Evolutionary conservation across 1,284 basidiomycete species (phyloP).

Genomic region (Apiotrichum gamsii): DNA sequence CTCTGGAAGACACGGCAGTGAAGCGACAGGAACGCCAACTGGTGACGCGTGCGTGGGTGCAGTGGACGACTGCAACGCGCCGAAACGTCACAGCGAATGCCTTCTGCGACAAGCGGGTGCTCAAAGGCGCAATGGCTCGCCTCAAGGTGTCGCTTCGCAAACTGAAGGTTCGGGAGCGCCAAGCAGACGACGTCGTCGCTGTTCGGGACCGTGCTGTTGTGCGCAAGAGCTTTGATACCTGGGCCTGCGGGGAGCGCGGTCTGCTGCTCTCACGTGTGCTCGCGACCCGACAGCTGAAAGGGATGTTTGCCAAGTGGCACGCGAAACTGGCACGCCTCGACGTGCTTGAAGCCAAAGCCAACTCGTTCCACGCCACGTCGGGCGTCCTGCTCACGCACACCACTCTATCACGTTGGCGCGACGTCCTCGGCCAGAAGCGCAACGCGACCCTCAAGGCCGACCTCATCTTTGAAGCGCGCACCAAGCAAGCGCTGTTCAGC

Average conservation of each 20-base stretch:
- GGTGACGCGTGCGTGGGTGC: constrained; percentile 16
- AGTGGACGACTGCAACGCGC: constrained; percentile 15
- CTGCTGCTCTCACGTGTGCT: constrained; percentile 12
- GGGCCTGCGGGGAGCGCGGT: constrained; percentile 13
- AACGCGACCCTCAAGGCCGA: constrained; percentile 23
- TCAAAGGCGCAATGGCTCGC: constrained; percentile 10
- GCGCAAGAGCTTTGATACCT: constrained; percentile 9
- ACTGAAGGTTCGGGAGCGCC: constrained; percentile 1
- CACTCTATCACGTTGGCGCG: constrained; percentile 28
- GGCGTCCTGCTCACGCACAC: constrained; percentile 1
- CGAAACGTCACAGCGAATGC: not conserved
- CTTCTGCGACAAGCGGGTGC: constrained; percentile 8
- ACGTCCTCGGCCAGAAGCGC: constrained; percentile 14
- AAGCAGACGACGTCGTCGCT: not conserved
- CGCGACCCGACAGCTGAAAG: constrained; percentile 2
- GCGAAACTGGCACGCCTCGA: constrained; percentile 1
- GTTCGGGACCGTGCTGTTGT: constrained; percentile 9
- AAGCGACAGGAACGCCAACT: constrained; percentile 4
- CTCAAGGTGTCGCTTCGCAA: constrained; percentile 9
- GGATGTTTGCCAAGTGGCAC: constrained; percentile 4
- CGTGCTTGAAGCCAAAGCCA: constrained; percentile 1
- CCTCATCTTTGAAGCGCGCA: constrained; percentile 20
- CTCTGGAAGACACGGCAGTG: constrained; percentile 9
- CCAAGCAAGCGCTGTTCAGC: constrained; percentile 9
- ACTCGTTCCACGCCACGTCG: constrained; percentile 1